Percentiles rank a stretch among this genome's conserved stretches.
Evolutionary conservation across 345 rosid species (phyloP).

Genomic region (Salix brachista): DNA sequence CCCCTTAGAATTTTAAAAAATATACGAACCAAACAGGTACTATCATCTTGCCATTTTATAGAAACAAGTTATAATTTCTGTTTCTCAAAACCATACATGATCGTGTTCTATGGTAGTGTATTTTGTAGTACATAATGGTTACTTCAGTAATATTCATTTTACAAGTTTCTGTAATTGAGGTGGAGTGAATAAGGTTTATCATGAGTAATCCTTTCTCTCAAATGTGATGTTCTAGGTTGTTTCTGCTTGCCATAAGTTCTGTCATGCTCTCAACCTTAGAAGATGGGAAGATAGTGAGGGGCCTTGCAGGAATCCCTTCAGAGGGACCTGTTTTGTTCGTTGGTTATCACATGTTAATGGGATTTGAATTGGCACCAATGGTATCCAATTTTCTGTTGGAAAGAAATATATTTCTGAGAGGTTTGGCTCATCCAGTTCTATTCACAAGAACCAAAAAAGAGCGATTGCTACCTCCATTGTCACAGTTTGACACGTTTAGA

Average conservation of each 20-base stretch:
- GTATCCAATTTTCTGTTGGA: constrained; percentile 30
- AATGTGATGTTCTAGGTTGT: constrained; percentile 11
- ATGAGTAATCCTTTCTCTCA: not conserved
- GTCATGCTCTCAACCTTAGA: constrained; percentile 50
- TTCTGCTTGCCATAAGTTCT: constrained; percentile 17
- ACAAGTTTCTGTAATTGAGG: no score
- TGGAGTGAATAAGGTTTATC: no score
- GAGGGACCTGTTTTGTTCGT: constrained; percentile 55
- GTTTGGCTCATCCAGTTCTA: constrained; percentile 44
- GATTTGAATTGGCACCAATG: constrained; percentile 39
- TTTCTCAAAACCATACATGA: no score
- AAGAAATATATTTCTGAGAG: constrained; percentile 46
- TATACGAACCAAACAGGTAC: constrained; percentile 28
- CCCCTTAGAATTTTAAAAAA: constrained; percentile 39
- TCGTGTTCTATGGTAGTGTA: no score
- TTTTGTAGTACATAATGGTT: no score
- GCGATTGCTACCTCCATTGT: constrained; percentile 19
- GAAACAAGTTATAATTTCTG: no score
- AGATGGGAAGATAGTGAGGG: constrained; percentile 47
- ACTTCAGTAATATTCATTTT: no score
- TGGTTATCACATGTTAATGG: constrained; percentile 58
- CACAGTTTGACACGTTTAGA: constrained; percentile 34
- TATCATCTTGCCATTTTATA: not conserved
- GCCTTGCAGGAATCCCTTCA: constrained; percentile 51
- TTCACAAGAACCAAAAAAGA: constrained; percentile 22